Conservation (phyloP, 257 asterid genomes). For the Primulina eburnea region DNA sequence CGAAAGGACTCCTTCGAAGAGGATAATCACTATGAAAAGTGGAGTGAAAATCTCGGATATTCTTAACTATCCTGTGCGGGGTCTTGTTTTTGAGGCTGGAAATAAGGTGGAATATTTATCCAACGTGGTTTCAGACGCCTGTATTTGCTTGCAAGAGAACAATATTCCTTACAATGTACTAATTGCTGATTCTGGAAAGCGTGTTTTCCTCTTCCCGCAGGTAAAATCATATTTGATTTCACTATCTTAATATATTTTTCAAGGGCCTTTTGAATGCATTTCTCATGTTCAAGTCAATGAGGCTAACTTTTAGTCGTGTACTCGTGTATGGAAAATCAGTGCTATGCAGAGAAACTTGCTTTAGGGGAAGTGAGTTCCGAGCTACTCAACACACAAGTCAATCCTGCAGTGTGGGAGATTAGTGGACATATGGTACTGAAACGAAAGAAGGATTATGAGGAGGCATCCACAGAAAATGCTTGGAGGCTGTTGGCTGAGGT, state of each 20-base stretch:
- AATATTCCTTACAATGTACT: conserved; percentile 85
- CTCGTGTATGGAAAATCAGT: conserved; percentile 48
- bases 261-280: not conserved
- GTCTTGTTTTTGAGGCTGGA: conserved; percentile 77
- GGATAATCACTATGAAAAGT: conserved; percentile 41
- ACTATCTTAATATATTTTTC: not conserved
- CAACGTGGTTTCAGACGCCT: conserved; percentile 60
- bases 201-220: conserved; percentile 93
- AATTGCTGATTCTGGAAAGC: conserved; percentile 73
- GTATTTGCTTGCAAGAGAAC: conserved; percentile 83
- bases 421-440: conserved; percentile 98
- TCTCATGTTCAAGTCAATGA: conserved; percentile 1
- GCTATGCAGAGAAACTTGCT: conserved; percentile 98
- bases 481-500: conserved; percentile 96
- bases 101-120: conserved; percentile 62
- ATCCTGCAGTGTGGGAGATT: conserved; percentile 98
- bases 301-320: conserved; percentile 6
- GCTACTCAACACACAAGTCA: conserved; percentile 94
- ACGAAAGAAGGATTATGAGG: conserved; percentile 81
- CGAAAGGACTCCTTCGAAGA: conserved; percentile 63
- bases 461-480: conserved; percentile 79
- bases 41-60: conserved; percentile 66
- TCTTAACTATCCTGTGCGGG: conserved; percentile 81
- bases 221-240: conserved; percentile 31
- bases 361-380: conserved; percentile 88